Evolutionary conservation across 305 asterid species (phyloP).

Genomic region (Rubia tinctorum): DNA sequence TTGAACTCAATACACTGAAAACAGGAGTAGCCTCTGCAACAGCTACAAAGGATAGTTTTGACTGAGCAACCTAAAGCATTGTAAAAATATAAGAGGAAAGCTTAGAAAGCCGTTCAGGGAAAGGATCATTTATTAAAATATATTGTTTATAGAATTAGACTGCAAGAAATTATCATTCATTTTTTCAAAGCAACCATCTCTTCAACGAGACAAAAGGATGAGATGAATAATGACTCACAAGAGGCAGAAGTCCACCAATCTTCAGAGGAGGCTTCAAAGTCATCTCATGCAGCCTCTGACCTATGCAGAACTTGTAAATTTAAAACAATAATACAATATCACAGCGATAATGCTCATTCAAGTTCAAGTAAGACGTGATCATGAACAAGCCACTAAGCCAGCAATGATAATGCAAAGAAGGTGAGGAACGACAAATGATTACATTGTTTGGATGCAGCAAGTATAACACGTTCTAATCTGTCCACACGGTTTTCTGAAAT

Average conservation of each 20-base stretch:
- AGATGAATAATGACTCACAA: neutral
- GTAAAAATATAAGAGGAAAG: conserved; percentile 8
- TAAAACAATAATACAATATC: conserved; percentile 7
- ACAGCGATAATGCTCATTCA: neutral
- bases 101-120: neutral
- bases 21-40: conserved; percentile 78
- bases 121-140: neutral
- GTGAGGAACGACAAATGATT: neutral
- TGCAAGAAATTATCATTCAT: neutral
- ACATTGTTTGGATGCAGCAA: conserved; percentile 4
- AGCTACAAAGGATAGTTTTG: conserved; percentile 75
- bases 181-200: neutral
- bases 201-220: neutral
- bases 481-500: conserved; percentile 1
- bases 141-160: neutral
- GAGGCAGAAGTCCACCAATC: conserved; percentile 48
- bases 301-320: conserved; percentile 30
- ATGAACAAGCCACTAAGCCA: neutral
- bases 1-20: conserved; percentile 46
- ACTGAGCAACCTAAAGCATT: conserved; percentile 53
- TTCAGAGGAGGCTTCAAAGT: conserved; percentile 61
- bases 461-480: conserved; percentile 3
- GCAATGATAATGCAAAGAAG: neutral
- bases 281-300: conserved; percentile 92
- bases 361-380: neutral